Conservation (phyloP, 192 early-diverging fungal genomes). For the Spizellomyces punctatus region DNA sequence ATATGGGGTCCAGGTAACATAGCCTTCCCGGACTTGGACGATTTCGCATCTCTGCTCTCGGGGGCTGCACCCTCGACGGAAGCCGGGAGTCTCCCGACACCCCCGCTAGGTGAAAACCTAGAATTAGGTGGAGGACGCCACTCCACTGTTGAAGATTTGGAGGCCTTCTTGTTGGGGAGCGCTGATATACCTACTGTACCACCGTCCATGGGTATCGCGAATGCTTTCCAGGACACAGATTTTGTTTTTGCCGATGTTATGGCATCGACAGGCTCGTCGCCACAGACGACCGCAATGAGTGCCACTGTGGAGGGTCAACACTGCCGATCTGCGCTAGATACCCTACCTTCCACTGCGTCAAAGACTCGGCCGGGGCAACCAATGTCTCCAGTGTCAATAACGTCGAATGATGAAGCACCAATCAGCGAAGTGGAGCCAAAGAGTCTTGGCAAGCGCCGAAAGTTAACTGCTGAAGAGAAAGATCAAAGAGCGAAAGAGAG, state of each 20-base stretch:
- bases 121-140: not conserved
- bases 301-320: not conserved
- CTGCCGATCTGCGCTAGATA: not conserved
- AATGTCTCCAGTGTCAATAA: constrained; percentile 14
- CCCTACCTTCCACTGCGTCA: not conserved
- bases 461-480: constrained; percentile 36
- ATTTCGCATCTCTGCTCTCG: constrained; percentile 11
- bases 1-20: constrained; percentile 9
- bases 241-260: constrained; percentile 29
- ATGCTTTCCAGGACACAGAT: not conserved
- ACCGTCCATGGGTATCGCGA: not conserved
- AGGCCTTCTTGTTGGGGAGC: not conserved
- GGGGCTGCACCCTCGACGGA: not conserved
- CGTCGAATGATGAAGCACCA: constrained; percentile 16
- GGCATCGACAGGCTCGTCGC: not conserved
- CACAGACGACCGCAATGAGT: not conserved
- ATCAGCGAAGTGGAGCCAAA: not conserved
- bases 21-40: constrained; percentile 25
- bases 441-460: constrained; percentile 8
- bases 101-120: not conserved
- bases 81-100: not conserved
- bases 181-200: not conserved
- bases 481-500: constrained; percentile 30
- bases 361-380: constrained; percentile 5
- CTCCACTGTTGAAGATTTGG: not conserved